Percentiles rank a stretch among this genome's conserved stretches.
phyloP scores from a whole-genome alignment of 345 rosid species.

The Brassica cretica region DNA sequence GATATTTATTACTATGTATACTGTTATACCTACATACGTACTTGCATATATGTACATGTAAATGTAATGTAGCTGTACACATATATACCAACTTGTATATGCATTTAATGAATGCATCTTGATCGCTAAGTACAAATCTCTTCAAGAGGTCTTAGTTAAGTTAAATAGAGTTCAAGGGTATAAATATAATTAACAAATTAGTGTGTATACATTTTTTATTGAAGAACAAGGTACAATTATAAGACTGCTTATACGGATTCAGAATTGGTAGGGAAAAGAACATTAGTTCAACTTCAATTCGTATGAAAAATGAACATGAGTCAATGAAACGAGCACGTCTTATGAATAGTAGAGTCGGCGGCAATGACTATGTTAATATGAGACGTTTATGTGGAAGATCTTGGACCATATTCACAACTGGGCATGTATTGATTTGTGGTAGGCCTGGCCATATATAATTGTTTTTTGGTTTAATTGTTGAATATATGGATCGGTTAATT shows the following conservation, averaged over 20 bases:
- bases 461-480: slow-evolving; percentile 6
- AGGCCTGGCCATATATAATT: slow-evolving; percentile 28
- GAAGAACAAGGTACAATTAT: background rate
- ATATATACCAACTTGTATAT: slow-evolving; percentile 29
- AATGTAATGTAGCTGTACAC: slow-evolving; percentile 4
- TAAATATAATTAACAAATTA: background rate
- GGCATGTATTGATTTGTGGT: slow-evolving; percentile 20
- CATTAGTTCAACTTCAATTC: background rate
- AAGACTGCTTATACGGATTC: background rate
- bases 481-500: slow-evolving; percentile 19
- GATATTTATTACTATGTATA: slow-evolving; percentile 27
- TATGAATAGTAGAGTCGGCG: slow-evolving; percentile 18
- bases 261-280: background rate
- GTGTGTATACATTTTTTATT: background rate
- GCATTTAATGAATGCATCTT: slow-evolving; percentile 19
- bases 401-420: slow-evolving; percentile 27
- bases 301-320: background rate
- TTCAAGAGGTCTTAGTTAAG: background rate
- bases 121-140: background rate
- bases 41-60: slow-evolving; percentile 14
- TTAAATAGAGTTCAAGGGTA: background rate
- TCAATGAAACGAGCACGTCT: slow-evolving; percentile 32
- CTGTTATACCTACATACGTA: slow-evolving; percentile 27
- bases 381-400: slow-evolving; percentile 32
- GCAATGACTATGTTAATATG: background rate